These are phyloP conservation scores for Solanum tarijense DNA, from an alignment of 257 asterid species.

Conservation along the genomic window DNA sequence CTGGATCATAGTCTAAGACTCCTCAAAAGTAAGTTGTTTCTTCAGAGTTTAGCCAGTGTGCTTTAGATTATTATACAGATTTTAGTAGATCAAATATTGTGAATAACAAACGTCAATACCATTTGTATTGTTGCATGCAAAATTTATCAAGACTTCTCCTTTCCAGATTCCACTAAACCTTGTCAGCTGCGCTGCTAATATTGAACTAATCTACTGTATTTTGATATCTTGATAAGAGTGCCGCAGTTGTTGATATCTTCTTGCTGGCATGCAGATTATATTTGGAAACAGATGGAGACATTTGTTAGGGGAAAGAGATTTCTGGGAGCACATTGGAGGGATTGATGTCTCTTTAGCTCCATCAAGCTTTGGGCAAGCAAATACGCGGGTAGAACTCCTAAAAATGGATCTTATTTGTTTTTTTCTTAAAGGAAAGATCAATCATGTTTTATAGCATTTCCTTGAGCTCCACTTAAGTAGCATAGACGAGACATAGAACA, in stretches of 20 bases:
- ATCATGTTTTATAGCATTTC: not conserved
- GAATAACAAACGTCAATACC: not conserved
- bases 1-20: not conserved
- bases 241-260: conserved; percentile 4
- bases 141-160: not conserved
- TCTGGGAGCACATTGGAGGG: conserved; percentile 98
- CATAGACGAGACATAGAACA: not conserved
- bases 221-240: not conserved
- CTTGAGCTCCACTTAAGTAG: not conserved
- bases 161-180: not conserved
- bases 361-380: conserved; percentile 94
- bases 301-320: conserved; percentile 81
- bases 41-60: not conserved
- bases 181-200: not conserved
- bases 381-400: conserved; percentile 58
- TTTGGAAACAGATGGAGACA: conserved; percentile 93
- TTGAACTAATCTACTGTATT: not conserved
- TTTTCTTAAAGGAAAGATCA: not conserved
- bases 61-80: not conserved
- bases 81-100: not conserved
- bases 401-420: not conserved
- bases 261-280: conserved; percentile 45
- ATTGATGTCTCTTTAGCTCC: conserved; percentile 79
- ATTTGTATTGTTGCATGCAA: not conserved
- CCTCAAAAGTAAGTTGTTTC: not conserved